Base-by-base conservation (phyloP, 148 eudicot genomes). In the Vaccinium myrtillus region DNA sequence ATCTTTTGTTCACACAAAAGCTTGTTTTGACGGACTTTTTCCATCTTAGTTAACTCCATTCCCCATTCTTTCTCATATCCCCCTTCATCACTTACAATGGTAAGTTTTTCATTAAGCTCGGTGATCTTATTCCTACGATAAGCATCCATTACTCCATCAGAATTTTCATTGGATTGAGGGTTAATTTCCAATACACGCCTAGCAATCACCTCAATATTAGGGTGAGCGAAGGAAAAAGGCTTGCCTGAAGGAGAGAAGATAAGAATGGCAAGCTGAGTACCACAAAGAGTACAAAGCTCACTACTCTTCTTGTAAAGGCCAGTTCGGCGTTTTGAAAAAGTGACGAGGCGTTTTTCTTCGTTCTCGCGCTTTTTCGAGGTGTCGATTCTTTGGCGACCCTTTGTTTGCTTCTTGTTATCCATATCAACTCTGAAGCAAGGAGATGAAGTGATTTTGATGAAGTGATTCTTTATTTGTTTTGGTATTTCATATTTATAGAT, bases 291-390 rank as follows among this genome's bases (percentile, higher is more conserved):
- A 36, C 80, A 61, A 58, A 89, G 21, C 67, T 89, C 91, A 5
- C 84, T 77, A 15, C 88, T 87, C 55, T 89, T 87, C 84, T 89
- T 89, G 85, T 87, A 87, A 25, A 89, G 84, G 13, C 88, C 85
- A 3, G 54, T 10, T 3, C 91, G 85, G 13, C 91, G 89, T 48
- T 89, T 89, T 0, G 91, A 85, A 51, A 89, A 89, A 0, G 89
- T 83, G 11, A 89, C 77, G 19, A 87, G 55, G 8, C 88, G 87
- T 18, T 83, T 79, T 12, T 89, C 89, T 12, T 83, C 83, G 0
- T 23, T 87, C 32, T 85, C 85, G 10, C 88, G 88, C 77, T 32
- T 83, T 18, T 30, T 74, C 14, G 81, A 30, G 7, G 88, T 56
- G 54, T 58, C 78, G 10, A 79, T 85, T 67, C 73, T 89, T 18